Conservation (phyloP, 2,329 filamentous ascomycete species). For the Lachnellula occidentalis region DNA sequence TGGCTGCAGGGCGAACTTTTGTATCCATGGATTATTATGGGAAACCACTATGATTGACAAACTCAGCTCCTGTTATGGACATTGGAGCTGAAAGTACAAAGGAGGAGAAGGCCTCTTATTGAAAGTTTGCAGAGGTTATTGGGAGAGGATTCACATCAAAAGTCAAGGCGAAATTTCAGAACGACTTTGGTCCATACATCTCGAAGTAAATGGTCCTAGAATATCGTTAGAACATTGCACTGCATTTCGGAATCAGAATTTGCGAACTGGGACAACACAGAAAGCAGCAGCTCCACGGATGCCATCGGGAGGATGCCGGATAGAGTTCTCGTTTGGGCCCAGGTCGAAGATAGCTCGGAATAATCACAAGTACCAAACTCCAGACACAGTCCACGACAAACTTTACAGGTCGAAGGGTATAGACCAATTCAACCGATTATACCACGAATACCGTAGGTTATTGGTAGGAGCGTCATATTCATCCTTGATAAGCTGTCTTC, state of each 20-base stretch:
- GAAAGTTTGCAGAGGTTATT: too few species aligned
- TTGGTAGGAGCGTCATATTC: not conserved
- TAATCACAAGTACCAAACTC: not conserved
- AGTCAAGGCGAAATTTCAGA: not conserved
- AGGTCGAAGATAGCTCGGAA: slow-evolving; percentile 1
- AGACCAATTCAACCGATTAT: not conserved
- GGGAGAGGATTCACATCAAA: not conserved
- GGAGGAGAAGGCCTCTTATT: not conserved
- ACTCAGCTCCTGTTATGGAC: not conserved
- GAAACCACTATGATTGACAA: not conserved
- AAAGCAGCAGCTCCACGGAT: slow-evolving; percentile 41
- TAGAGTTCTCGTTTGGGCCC: slow-evolving; percentile 9
- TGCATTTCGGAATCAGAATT: not conserved
- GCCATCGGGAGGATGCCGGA: slow-evolving; percentile 39
- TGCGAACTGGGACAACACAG: slow-evolving; percentile 32
- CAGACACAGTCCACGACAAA: not conserved
- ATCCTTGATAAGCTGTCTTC: not conserved
- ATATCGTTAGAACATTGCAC: not conserved
- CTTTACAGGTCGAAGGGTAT: not conserved
- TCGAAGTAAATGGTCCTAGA: not conserved
- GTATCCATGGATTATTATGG: not conserved
- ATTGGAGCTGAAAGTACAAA: not conserved
- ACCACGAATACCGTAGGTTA: not conserved
- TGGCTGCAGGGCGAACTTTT: not conserved
- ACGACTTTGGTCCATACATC: not conserved